These are phyloP conservation scores for Durotheca rogersii DNA, from an alignment of 495 filamentous ascomycete genomes.

Conservation along the genomic window DNA sequence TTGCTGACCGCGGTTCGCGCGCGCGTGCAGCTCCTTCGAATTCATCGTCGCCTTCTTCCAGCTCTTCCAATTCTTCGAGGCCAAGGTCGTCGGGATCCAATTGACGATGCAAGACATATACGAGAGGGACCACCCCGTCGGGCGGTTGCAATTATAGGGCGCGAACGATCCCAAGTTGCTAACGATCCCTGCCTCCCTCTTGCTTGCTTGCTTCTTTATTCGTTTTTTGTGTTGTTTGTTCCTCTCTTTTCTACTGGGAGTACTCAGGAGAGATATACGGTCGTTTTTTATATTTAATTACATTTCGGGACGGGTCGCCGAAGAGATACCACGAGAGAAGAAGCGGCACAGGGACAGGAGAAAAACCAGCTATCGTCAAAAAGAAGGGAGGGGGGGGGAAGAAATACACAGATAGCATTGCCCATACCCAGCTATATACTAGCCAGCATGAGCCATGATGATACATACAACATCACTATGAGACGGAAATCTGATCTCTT, in stretches of 20 bases:
- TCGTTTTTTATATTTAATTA: conserved; percentile 29
- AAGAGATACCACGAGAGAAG: conserved; percentile 18
- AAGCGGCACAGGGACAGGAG: background rate
- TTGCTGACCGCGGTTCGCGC: background rate
- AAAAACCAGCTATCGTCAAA: too few species aligned
- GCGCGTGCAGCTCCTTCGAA: conserved; percentile 21
- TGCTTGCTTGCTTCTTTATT: too few species aligned
- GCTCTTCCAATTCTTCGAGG: conserved; percentile 34
- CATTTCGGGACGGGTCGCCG: conserved; percentile 15
- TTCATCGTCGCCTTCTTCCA: conserved; percentile 30
- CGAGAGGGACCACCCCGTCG: conserved; percentile 28
- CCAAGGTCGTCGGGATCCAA: conserved; percentile 32
- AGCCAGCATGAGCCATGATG: conserved; percentile 18
- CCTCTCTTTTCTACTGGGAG: background rate
- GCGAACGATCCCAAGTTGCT: background rate
- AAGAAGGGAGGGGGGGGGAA: background rate
- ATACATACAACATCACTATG: conserved; percentile 29
- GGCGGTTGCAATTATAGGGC: conserved; percentile 28
- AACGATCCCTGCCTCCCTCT: too few species aligned
- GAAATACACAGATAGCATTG: conserved; percentile 12
- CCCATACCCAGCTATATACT: conserved; percentile 11
- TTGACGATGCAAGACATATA: conserved; percentile 32
- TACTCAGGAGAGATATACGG: conserved; percentile 3
- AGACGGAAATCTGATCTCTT: conserved; percentile 22
- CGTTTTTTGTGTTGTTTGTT: background rate